phyloP scores from a whole-genome alignment of 1,284 basidiomycete species.

The Boletus mariae region DNA sequence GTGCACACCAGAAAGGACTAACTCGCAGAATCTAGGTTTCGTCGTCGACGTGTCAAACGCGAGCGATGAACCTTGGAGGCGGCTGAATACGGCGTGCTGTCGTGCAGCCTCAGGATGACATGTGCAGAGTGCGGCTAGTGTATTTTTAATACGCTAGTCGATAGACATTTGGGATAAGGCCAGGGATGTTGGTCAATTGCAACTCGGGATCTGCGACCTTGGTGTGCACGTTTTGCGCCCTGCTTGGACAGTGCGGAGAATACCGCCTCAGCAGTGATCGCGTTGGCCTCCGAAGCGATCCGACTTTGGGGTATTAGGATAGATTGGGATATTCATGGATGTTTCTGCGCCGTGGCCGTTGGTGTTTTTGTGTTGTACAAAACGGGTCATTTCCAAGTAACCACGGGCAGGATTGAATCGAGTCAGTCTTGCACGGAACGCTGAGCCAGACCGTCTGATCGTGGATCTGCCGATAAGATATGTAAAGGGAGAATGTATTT shows the following conservation, averaged over 20 bases:
- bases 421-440: neutral
- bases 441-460: neutral
- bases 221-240: too few species aligned
- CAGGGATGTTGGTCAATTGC: too few species aligned
- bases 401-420: neutral
- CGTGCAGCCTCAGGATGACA: too few species aligned
- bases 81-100: too few species aligned
- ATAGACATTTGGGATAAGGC: too few species aligned
- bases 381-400: neutral
- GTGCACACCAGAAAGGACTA: neutral
- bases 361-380: neutral
- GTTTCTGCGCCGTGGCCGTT: neutral
- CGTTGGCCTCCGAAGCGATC: neutral
- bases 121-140: too few species aligned
- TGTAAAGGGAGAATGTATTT: neutral
- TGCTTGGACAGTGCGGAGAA: neutral
- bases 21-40: neutral
- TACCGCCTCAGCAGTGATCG: neutral
- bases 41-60: neutral
- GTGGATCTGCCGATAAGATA: neutral
- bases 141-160: too few species aligned
- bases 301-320: neutral
- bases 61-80: neutral
- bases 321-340: neutral
- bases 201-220: too few species aligned